Evolutionary conservation across 2,329 filamentous ascomycete species (phyloP).

Genomic region (Pseudovirgaria hyperparasitica): DNA sequence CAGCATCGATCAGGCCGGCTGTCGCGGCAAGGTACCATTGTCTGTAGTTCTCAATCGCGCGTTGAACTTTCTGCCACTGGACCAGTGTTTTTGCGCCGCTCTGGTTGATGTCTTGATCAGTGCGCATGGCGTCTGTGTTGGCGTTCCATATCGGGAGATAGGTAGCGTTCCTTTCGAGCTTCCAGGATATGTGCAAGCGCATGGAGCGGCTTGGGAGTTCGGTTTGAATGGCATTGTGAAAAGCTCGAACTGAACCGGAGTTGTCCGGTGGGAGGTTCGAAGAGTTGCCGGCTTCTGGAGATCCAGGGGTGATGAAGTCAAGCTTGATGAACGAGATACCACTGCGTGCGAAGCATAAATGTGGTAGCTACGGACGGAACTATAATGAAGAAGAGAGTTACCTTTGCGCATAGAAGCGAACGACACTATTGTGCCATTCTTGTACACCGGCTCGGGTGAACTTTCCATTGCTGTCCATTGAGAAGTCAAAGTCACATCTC

Average conservation of each 20-base stretch:
- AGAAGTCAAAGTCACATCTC: constrained; percentile 13
- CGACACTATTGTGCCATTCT: constrained; percentile 15
- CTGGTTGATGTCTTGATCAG: constrained; percentile 16
- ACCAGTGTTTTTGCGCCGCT: constrained; percentile 11
- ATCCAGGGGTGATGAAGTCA: constrained; percentile 16
- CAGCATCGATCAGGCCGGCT: constrained; percentile 4
- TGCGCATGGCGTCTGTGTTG: constrained; percentile 15
- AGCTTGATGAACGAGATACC: constrained; percentile 17
- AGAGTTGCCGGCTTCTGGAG: constrained; percentile 9
- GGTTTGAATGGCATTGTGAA: constrained; percentile 14
- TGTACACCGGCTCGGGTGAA: constrained; percentile 13
- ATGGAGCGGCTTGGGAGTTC: constrained; percentile 13
- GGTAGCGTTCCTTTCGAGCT: constrained; percentile 11
- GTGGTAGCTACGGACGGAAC: not conserved
- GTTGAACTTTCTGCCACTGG: constrained; percentile 11
- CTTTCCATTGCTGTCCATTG: too few relatives aligned
- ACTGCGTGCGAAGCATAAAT: not conserved
- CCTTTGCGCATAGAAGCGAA: constrained; percentile 14
- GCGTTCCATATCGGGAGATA: constrained; percentile 13
- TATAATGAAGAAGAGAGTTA: not conserved
- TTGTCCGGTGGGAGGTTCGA: constrained; percentile 11
- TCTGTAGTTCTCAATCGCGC: constrained; percentile 18
- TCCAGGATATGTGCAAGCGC: constrained; percentile 16
- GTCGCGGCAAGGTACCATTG: constrained; percentile 11
- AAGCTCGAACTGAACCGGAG: constrained; percentile 10